Conservation (phyloP, 352 stramenopile genomes). For the Pythium graminicola region DNA sequence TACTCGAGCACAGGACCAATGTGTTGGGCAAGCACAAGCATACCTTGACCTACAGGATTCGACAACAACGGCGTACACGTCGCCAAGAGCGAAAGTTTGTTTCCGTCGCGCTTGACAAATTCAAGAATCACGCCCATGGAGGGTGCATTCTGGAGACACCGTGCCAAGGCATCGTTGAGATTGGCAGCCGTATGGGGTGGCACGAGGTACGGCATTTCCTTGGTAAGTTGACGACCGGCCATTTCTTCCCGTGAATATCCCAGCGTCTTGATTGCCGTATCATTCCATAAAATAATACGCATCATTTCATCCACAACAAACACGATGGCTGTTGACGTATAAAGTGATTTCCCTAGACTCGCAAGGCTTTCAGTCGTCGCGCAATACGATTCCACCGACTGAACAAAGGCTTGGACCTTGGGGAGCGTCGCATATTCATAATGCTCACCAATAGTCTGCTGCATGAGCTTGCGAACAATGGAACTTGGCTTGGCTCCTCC, state of each 20-base stretch:
- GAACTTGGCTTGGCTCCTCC: conserved; percentile 27
- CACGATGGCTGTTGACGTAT: conserved; percentile 63
- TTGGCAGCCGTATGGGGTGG: conserved; percentile 41
- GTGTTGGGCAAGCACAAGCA: conserved; percentile 78
- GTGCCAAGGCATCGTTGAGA: conserved; percentile 50
- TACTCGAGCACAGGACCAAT: conserved; percentile 34
- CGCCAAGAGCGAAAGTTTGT: conserved; percentile 55
- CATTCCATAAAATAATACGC: conserved; percentile 85
- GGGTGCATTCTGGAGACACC: conserved; percentile 49
- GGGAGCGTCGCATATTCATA: conserved; percentile 59
- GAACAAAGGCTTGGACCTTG: conserved; percentile 70
- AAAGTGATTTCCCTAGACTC: conserved; percentile 78
- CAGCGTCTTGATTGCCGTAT: conserved; percentile 59
- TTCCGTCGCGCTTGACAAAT: conserved; percentile 48
- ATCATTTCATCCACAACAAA: conserved; percentile 82
- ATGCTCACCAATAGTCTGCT: conserved; percentile 70
- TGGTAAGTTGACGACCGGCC: conserved; percentile 59
- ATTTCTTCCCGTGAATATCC: conserved; percentile 80
- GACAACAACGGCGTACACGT: conserved; percentile 66
- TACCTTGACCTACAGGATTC: conserved; percentile 67
- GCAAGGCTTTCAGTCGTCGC: conserved; percentile 68
- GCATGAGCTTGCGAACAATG: conserved; percentile 68
- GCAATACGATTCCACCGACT: conserved; percentile 66
- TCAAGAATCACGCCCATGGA: conserved; percentile 52
- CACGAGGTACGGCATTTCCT: conserved; percentile 68